A percentile compares a stretch with the other conserved stretches of the same genome.
phyloP scores from a whole-genome alignment of 176 grass and related monocot species.

The Elymus sibiricus region DNA sequence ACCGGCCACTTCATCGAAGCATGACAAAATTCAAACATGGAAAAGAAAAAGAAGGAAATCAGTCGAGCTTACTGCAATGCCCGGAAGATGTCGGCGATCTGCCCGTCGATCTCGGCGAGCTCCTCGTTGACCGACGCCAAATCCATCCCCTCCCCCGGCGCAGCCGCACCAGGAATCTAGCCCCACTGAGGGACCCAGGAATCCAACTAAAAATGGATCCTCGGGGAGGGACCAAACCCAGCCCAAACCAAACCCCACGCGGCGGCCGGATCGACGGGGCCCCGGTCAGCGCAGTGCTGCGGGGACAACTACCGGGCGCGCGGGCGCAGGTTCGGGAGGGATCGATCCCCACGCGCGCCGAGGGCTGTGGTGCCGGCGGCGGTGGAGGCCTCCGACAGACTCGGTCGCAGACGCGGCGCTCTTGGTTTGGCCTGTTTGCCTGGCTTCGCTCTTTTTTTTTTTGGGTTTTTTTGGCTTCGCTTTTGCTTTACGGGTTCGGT shows the following conservation, averaged over 20 bases:
- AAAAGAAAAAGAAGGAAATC: background rate
- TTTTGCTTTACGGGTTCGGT: conserved; percentile 37
- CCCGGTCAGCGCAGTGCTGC: conserved; percentile 1
- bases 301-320: background rate
- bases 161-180: background rate
- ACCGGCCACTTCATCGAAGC: background rate
- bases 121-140: conserved; percentile 87
- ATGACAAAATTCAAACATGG: background rate
- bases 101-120: conserved; percentile 81
- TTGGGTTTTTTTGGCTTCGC: background rate
- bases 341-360: background rate
- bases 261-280: background rate
- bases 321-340: background rate
- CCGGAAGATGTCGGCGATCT: conserved; percentile 86
- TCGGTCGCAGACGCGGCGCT: conserved; percentile 11
- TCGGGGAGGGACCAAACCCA: background rate
- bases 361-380: background rate
- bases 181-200: background rate
- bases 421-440: background rate
- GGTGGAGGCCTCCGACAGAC: conserved; percentile 22
- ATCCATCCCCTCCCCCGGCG: conserved; percentile 52
- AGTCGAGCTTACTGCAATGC: conserved; percentile 78
- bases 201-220: conserved; percentile 6
- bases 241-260: background rate
- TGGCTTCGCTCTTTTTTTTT: background rate